A percentile compares a stretch with the other conserved stretches of the same genome.
Conservation (phyloP, 1,139 yeast species). For the Diutina catenulata region DNA sequence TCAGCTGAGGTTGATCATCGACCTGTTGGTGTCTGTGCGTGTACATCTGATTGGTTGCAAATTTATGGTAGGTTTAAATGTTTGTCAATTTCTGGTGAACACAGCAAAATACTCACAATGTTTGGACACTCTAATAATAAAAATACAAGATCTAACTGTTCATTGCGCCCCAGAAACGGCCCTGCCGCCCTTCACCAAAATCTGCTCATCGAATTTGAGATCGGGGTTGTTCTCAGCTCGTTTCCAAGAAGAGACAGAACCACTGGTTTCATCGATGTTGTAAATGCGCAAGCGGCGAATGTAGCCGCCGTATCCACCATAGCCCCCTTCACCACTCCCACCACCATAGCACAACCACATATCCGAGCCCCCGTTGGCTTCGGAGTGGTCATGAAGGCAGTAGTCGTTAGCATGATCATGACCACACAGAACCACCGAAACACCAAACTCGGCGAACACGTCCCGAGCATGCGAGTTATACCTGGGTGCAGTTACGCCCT, state of each 20-base stretch:
- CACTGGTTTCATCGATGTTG: slow-evolving; percentile 46
- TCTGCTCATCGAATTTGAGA: slow-evolving; percentile 42
- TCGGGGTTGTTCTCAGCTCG: slow-evolving; percentile 45
- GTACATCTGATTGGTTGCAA: too few species aligned
- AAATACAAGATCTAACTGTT: too few species aligned
- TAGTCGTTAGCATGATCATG: slow-evolving; percentile 94
- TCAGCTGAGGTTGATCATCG: too few species aligned
- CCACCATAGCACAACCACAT: slow-evolving; percentile 6
- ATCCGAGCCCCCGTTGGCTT: slow-evolving; percentile 12
- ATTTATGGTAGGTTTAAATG: too few species aligned
- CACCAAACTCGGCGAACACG: slow-evolving; percentile 49
- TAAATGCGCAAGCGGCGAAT: slow-evolving; percentile 63
- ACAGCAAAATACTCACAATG: too few species aligned
- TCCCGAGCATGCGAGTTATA: slow-evolving; percentile 56
- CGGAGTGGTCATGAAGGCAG: slow-evolving; percentile 42
- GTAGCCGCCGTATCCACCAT: slow-evolving; percentile 49
- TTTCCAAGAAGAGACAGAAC: slow-evolving; percentile 63
- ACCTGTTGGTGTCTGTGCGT: too few species aligned
- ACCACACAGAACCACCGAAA: slow-evolving; percentile 67
- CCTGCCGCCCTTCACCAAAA: too few species aligned
- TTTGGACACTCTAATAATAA: too few species aligned
- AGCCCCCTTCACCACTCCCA: slow-evolving; percentile 26
- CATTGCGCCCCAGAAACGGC: too few species aligned
- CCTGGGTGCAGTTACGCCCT: slow-evolving; percentile 69
- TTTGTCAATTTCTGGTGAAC: too few species aligned